Evolutionary conservation across 805 yeast species (phyloP).

Genomic region (Yarrowia deformans): DNA sequence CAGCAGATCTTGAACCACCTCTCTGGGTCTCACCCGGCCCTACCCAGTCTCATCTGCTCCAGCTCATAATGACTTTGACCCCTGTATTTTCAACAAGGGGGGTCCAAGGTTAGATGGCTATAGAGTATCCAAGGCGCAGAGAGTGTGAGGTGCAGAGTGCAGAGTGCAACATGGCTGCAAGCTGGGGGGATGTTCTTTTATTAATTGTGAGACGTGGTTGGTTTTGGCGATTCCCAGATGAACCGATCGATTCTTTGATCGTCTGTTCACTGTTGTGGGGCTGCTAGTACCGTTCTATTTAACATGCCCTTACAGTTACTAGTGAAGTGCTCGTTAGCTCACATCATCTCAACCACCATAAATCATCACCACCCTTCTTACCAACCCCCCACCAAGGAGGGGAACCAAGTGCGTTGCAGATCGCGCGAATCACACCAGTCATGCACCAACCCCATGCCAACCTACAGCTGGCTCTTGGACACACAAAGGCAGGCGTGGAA

Average conservation of each 20-base stretch:
- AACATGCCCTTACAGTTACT: too few relatives aligned
- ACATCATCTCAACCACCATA: too few relatives aligned
- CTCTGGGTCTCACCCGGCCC: too few relatives aligned
- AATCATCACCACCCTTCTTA: too few relatives aligned
- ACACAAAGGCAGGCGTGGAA: neutral
- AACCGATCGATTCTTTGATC: too few relatives aligned
- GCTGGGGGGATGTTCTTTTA: neutral
- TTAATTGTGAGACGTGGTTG: too few relatives aligned
- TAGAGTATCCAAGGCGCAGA: neutral
- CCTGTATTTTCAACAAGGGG: slow-evolving; percentile 9
- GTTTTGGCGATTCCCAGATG: too few relatives aligned
- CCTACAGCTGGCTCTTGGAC: slow-evolving; percentile 3
- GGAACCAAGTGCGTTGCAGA: slow-evolving; percentile 1
- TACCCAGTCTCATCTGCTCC: neutral
- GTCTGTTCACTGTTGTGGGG: too few relatives aligned
- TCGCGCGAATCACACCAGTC: slow-evolving; percentile 7
- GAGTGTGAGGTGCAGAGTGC: too few relatives aligned
- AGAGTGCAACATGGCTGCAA: slow-evolving; percentile 3
- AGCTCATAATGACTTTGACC: neutral
- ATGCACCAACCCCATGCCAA: slow-evolving; percentile 34
- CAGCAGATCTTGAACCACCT: too few relatives aligned
- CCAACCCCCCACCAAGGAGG: neutral
- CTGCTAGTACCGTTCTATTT: too few relatives aligned
- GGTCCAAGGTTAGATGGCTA: neutral
- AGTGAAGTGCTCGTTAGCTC: too few relatives aligned